phyloP scores from a whole-genome alignment of 768 basidiomycete genomes.

The Hirschioporus abietinus region DNA sequence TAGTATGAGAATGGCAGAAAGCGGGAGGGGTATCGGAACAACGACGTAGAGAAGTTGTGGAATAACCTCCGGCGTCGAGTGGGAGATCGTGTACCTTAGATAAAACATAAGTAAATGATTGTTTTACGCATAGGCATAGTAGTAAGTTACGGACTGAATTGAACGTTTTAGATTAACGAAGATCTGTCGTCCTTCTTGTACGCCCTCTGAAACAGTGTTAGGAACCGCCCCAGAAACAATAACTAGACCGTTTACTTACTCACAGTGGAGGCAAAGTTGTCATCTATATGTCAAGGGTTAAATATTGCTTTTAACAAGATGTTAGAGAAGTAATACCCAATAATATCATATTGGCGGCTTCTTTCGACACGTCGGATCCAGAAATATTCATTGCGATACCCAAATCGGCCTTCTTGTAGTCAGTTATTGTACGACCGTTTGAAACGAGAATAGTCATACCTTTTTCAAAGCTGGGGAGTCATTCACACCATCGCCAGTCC shows the following conservation, averaged over 20 bases:
- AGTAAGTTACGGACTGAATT: slow-evolving; percentile 51
- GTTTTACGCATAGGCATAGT: neutral
- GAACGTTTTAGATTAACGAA: slow-evolving; percentile 69
- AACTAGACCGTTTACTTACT: slow-evolving; percentile 35
- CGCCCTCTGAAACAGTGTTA: slow-evolving; percentile 41
- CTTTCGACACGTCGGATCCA: slow-evolving; percentile 69
- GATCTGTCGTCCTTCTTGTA: slow-evolving; percentile 62
- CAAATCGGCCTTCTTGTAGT: slow-evolving; percentile 44
- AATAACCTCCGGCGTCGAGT: slow-evolving; percentile 65
- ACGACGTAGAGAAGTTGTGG: slow-evolving; percentile 68
- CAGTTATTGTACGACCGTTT: neutral
- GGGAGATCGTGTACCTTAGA: slow-evolving; percentile 55
- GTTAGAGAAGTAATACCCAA: slow-evolving; percentile 35
- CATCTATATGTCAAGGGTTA: slow-evolving; percentile 33
- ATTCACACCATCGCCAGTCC: slow-evolving; percentile 70
- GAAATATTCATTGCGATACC: slow-evolving; percentile 76
- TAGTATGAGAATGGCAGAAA: slow-evolving; percentile 65
- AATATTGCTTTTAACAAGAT: neutral
- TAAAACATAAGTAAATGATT: neutral
- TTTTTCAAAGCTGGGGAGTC: slow-evolving; percentile 69
- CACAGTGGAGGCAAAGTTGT: slow-evolving; percentile 70
- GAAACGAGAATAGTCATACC: slow-evolving; percentile 16
- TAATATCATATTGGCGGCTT: slow-evolving; percentile 71
- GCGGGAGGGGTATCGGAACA: slow-evolving; percentile 58
- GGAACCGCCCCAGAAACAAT: neutral